These are phyloP conservation scores for Neospermospora avenae DNA, from an alignment of 2,329 filamentous ascomycete genomes.

Conservation along the genomic window DNA sequence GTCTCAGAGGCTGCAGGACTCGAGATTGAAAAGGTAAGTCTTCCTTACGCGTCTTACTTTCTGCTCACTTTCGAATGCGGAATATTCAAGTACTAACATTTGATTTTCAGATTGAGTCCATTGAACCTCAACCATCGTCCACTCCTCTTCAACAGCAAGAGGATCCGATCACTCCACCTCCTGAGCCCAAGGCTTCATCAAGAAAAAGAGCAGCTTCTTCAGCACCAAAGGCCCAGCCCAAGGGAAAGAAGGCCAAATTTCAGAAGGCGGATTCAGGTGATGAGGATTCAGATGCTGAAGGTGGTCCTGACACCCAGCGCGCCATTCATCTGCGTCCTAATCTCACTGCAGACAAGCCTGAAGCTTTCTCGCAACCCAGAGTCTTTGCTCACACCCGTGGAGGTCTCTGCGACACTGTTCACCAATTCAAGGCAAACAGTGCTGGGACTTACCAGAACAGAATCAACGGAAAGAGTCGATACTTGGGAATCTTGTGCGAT, in stretches of 20 bases:
- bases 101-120: not conserved
- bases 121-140: not conserved
- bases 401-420: conserved; percentile 58
- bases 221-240: not conserved
- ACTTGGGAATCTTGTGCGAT: conserved; percentile 39
- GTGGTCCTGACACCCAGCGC: not conserved
- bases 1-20: not conserved
- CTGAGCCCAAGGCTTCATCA: not conserved
- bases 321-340: conserved; percentile 2
- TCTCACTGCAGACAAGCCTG: conserved; percentile 20
- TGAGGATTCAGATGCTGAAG: not conserved
- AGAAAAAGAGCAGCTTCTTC: not conserved
- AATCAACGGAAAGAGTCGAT: not conserved
- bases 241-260: not conserved
- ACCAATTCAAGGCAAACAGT: conserved; percentile 61
- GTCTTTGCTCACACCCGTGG: conserved; percentile 47
- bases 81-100: not conserved
- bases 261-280: not conserved
- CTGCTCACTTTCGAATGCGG: not conserved
- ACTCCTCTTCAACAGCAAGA: not conserved
- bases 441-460: conserved; percentile 53
- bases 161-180: not conserved
- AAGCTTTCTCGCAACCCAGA: conserved; percentile 37
- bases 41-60: too few relatives aligned
- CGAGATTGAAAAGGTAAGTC: not conserved